Conservation (phyloP, 2,329 filamentous ascomycete genomes). For the Akanthomyces lecanii region DNA sequence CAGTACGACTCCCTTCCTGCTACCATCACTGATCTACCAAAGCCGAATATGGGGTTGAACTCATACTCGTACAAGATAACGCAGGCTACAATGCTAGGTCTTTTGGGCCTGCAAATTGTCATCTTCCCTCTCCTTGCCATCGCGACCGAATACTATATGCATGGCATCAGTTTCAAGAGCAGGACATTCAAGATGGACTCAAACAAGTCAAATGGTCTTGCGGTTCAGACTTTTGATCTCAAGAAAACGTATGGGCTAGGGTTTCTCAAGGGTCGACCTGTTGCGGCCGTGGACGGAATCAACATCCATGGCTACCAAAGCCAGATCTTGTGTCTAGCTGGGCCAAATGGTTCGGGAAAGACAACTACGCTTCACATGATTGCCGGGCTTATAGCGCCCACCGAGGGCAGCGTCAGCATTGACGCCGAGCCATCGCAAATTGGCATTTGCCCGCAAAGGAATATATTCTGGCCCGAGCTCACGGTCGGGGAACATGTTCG, state of each 20-base stretch:
- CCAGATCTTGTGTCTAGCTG: slow-evolving; percentile 63
- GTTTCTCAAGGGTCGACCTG: background rate
- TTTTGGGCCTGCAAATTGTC: slow-evolving; percentile 31
- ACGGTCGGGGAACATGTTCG: slow-evolving; percentile 61
- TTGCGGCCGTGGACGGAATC: slow-evolving; percentile 54
- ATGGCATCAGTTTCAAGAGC: slow-evolving; percentile 31
- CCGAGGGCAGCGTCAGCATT: slow-evolving; percentile 55
- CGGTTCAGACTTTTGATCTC: background rate
- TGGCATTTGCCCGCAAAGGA: slow-evolving; percentile 61
- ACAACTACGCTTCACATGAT: slow-evolving; percentile 66
- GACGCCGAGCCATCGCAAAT: slow-evolving; percentile 44
- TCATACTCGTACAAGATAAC: slow-evolving; percentile 23
- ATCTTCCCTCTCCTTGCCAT: slow-evolving; percentile 30
- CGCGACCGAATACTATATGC: slow-evolving; percentile 29
- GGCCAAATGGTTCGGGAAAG: slow-evolving; percentile 68
- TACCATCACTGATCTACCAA: slow-evolving; percentile 12
- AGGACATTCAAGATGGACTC: background rate
- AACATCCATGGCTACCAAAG: slow-evolving; percentile 54
- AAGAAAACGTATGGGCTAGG: background rate
- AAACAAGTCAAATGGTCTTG: background rate
- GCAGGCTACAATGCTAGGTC: slow-evolving; percentile 27
- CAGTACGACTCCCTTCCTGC: slow-evolving; percentile 18
- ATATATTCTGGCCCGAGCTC: slow-evolving; percentile 63
- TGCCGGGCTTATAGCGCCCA: slow-evolving; percentile 58
- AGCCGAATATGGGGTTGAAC: slow-evolving; percentile 15